These are phyloP conservation scores for Camellia oleifera DNA, from an alignment of 179 eudicot genomes.

Conservation along the genomic window DNA sequence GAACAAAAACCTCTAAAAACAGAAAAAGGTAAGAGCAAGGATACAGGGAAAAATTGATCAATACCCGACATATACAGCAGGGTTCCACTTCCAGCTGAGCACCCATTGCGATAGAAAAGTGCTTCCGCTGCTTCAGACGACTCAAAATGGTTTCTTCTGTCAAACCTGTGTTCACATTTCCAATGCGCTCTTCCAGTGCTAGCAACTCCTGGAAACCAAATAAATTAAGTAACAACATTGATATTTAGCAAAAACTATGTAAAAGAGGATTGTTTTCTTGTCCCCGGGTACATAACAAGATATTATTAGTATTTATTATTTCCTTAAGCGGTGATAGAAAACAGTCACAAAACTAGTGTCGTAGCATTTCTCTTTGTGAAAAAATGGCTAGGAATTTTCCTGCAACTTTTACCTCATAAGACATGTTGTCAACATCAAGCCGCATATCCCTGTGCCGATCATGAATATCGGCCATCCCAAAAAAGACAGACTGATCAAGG, in stretches of 20 bases:
- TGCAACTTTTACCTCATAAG: slow-evolving; percentile 68
- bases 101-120: slow-evolving; percentile 30
- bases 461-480: slow-evolving; percentile 72
- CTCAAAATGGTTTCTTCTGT: slow-evolving; percentile 57
- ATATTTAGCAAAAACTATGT: not conserved
- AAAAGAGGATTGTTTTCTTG: too few species aligned
- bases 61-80: slow-evolving; percentile 90
- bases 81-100: slow-evolving; percentile 58
- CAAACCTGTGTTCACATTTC: slow-evolving; percentile 79
- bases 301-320: too few species aligned
- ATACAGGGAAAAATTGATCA: not conserved
- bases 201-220: slow-evolving; percentile 55
- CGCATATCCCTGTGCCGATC: slow-evolving; percentile 97
- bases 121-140: slow-evolving; percentile 54
- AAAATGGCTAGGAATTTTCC: not conserved
- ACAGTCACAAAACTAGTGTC: too few species aligned
- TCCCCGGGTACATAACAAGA: too few species aligned
- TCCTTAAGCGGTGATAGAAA: too few species aligned
- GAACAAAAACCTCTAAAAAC: not conserved
- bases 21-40: not conserved
- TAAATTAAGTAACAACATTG: not conserved
- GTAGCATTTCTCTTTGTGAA: too few species aligned
- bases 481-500: slow-evolving; percentile 75
- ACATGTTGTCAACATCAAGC: slow-evolving; percentile 96
- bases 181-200: slow-evolving; percentile 94